Evolutionary conservation across 2,329 filamentous ascomycete genomes (phyloP).

Genomic region (Thelonectria blattea): DNA sequence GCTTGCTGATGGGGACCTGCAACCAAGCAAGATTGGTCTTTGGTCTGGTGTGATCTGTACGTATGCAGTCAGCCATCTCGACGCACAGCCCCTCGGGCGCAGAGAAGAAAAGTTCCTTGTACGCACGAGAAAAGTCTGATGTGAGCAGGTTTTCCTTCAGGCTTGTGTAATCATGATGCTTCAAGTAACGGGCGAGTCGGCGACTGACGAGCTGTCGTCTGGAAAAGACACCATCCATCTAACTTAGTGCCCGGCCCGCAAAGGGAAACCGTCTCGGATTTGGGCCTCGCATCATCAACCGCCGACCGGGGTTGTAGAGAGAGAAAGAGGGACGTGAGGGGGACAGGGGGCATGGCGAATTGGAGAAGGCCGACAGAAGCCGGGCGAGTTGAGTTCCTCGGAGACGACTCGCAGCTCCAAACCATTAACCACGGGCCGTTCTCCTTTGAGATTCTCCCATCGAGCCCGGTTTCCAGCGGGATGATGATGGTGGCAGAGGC

Average conservation of each 20-base stretch:
- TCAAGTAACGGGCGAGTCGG: neutral
- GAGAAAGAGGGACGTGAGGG: neutral
- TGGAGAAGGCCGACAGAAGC: constrained; percentile 24
- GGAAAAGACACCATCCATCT: constrained; percentile 1
- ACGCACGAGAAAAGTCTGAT: neutral
- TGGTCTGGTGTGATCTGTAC: constrained; percentile 16
- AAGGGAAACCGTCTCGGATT: constrained; percentile 4
- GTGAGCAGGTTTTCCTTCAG: neutral
- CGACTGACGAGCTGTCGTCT: constrained; percentile 3
- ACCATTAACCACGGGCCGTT: constrained; percentile 2
- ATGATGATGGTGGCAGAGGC: constrained; percentile 2
- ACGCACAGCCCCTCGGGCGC: neutral
- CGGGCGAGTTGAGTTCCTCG: neutral
- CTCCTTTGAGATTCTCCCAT: neutral
- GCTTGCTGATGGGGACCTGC: constrained; percentile 15
- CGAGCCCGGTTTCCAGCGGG: constrained; percentile 24
- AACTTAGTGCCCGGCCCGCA: neutral
- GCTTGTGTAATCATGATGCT: neutral
- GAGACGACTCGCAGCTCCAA: neutral
- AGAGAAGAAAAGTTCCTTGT: neutral
- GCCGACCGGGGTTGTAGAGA: neutral
- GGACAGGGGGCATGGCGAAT: constrained; percentile 2
- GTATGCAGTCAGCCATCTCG: neutral
- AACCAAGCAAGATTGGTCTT: constrained; percentile 4
- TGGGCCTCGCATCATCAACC: constrained; percentile 9